Base-by-base conservation (phyloP, 179 eudicot species). In the Silene vulgaris region DNA sequence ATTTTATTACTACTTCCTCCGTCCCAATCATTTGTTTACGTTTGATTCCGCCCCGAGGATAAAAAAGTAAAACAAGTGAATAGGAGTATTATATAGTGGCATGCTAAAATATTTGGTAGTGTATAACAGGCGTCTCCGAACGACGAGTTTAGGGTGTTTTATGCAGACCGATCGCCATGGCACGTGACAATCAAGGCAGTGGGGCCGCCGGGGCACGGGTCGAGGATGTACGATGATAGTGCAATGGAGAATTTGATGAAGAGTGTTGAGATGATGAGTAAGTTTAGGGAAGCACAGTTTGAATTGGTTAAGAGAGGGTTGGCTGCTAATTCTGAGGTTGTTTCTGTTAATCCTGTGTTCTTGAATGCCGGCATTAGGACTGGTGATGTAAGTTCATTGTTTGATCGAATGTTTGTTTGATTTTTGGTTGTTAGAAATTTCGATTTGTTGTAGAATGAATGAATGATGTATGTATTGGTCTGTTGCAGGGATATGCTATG, bases 181-280 rank as follows among this genome's bases (percentile, higher is more conserved):
- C 80, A 90, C 65, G 29, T 92, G 76, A 88, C 88, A 5, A 84
- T 95, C 69, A 87, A 63, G 85, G 97, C 99, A 0, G 64, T 4
- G 1, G 99, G 99, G 12, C 1, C 7, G 8, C 99, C 97, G 0
- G 96, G 97, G 0, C 97, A 95, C 30, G 96, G 99, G 3, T 87
- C 97, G 21, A 89, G 84, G 76, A 76, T 95, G 96, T 95, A 71
- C 79, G 97, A 90, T 81, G 62, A 79, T 8, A 79, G 84, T 73
- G 96, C 98, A 0, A 79, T 89, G 87, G 98, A 94, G 90, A 95
- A 89, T 82, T 76, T 95, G 88, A 90, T 95, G 92, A 85, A 80
- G 80, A 88, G 97, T 74, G 21, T 92, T 23, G 97, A 95, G 91
- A 74, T 82, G 59, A 87, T 92, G 72, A 82, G 63, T 8, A 79